Evolutionary conservation across 2,329 filamentous ascomycete genomes (phyloP), one percentile per base, ranked within the genome.

Genomic region (Tolypocladium pustulatum): DNA sequence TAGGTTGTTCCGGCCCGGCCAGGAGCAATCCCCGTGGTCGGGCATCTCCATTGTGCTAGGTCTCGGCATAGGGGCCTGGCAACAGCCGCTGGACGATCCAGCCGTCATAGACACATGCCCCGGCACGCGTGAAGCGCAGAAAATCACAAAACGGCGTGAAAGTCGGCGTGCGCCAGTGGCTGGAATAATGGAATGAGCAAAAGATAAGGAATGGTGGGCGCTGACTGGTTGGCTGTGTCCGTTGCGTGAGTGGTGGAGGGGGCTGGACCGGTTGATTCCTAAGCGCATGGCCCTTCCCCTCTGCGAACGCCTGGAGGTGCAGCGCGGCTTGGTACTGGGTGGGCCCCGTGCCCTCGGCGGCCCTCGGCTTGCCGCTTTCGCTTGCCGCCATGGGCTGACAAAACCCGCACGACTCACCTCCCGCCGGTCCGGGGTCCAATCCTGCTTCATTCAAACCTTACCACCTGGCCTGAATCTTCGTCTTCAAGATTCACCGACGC

Each of bases 331-430:
- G 22, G 27, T 22, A 12, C 43, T 40, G 37, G 37, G 12, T 9
- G 32, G n/a, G 32, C n/a, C 40, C 15, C 15, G 3, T 30, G 13
- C 13, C n/a, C n/a, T 12, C 41, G 4, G 41, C 43, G 10, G 38
- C 38, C 55, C 49, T 52, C 60, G 57, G 57, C 56, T 56, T 40
- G 41, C 40, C 49, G n/a, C 22, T 55, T 34, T 30, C 34, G 51
- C 54, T 22, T 10, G 49, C 46, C 17, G 37, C 40, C 49, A 20
- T 55, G 17, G 34, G 54, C 41, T 34, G n/a, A 54, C 60, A 61
- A 61, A 59, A 59, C 40, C 54, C 56, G 46, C 46, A 40, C 54
- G 53, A 58, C 61, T 32, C 59, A 59, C 53, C 41, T 46, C 34
- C 51, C 56, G 56, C 55, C 41, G 57, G 40, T 20, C 32, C 56